A percentile compares a stretch with the other conserved stretches of the same genome.
Evolutionary conservation across 306 rosid genomes (phyloP).

Genomic region (Argentina anserina): DNA sequence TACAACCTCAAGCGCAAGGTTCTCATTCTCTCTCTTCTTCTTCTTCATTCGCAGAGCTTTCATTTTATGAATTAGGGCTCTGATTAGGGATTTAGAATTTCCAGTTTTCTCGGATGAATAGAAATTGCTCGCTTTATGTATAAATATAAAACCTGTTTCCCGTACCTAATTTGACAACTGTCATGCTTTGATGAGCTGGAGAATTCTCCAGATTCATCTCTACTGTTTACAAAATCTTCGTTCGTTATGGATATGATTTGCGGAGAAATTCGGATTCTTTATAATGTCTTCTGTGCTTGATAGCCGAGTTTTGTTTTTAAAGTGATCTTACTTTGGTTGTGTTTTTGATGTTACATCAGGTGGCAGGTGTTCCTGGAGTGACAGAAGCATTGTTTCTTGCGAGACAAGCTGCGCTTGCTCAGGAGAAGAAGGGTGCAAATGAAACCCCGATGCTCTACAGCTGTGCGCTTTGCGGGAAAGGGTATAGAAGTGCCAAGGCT

Average conservation of each 20-base stretch:
- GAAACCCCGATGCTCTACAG: constrained; percentile 87
- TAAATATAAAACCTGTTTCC: not conserved
- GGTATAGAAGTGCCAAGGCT: constrained; percentile 76
- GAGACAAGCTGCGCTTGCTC: constrained; percentile 67
- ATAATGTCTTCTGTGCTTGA: not conserved
- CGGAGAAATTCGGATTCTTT: not conserved
- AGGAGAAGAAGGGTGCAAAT: constrained; percentile 51
- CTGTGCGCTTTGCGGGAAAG: constrained; percentile 87
- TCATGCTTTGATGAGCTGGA: not conserved
- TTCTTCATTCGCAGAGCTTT: not conserved
- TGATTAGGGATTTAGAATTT: not conserved
- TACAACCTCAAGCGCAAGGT: constrained; percentile 99
- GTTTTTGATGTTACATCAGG: constrained; percentile 29
- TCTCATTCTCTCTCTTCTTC: not conserved
- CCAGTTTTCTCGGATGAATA: not conserved
- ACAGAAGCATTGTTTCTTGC: constrained; percentile 77
- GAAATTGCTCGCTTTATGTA: not conserved
- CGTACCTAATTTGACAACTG: not conserved
- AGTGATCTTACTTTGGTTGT: not conserved
- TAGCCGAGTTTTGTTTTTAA: not conserved
- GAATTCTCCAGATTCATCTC: not conserved
- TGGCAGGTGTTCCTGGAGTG: constrained; percentile 97
- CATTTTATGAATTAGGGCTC: constrained; percentile 1
- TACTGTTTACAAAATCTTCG: not conserved
- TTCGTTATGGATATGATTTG: not conserved